phyloP scores from a whole-genome alignment of 371 early-diverging fungal genomes.

The Circinella umbellata region DNA sequence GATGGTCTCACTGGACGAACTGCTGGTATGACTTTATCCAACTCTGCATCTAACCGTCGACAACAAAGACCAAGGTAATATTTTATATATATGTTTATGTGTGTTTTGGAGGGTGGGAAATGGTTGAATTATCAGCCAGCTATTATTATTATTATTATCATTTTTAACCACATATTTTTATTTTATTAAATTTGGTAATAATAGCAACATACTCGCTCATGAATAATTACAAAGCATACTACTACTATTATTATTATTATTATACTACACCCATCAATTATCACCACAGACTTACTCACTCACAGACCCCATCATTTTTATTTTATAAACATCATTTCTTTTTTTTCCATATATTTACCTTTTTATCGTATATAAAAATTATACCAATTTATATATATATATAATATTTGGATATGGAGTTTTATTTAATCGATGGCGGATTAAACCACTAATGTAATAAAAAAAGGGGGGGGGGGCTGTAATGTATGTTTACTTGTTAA shows the following conservation, averaged over 20 bases:
- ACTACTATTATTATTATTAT: neutral
- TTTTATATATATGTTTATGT: neutral
- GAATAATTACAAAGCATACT: conserved; percentile 7
- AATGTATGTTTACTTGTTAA: neutral
- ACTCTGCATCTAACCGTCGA: conserved; percentile 9
- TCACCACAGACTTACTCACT: too few relatives aligned
- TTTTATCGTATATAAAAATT: too few relatives aligned
- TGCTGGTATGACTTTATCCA: conserved; percentile 12
- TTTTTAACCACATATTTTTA: neutral
- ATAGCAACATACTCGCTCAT: conserved; percentile 22
- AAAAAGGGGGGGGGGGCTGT: neutral
- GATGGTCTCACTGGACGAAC: conserved; percentile 16
- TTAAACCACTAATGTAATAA: too few relatives aligned
- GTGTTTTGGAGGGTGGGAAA: neutral
- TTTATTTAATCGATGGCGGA: too few relatives aligned
- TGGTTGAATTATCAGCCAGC: too few relatives aligned
- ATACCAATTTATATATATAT: too few relatives aligned
- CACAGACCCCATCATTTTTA: too few relatives aligned
- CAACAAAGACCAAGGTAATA: conserved; percentile 10
- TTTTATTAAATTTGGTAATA: too few relatives aligned
- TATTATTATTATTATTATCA: neutral
- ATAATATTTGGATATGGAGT: too few relatives aligned
- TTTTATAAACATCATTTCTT: too few relatives aligned
- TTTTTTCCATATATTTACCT: too few relatives aligned
- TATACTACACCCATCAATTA: too few relatives aligned